Conservation (phyloP, 2,329 filamentous ascomycete genomes). For the Apiospora arundinis region DNA sequence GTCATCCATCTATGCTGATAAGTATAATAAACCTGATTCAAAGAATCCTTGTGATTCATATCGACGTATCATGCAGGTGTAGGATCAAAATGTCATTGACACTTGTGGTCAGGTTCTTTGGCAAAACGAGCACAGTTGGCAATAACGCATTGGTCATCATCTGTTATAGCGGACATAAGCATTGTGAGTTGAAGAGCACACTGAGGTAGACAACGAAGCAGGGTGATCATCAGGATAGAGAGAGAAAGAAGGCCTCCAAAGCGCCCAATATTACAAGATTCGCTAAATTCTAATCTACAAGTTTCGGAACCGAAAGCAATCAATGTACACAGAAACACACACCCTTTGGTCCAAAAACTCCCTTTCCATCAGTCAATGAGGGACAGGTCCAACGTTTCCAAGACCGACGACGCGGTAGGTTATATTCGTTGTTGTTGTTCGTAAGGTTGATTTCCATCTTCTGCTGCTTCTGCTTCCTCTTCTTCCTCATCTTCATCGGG, state of each 20-base stretch:
- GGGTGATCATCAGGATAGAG: neutral
- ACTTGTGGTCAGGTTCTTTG: too few species aligned
- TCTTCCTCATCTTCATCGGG: neutral
- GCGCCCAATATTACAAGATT: slow-evolving; percentile 7
- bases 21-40: too few species aligned
- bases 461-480: neutral
- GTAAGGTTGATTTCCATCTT: slow-evolving; percentile 11
- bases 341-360: neutral
- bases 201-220: neutral
- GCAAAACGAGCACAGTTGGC: too few species aligned
- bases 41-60: neutral
- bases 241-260: neutral
- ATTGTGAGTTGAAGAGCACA: neutral
- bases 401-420: neutral
- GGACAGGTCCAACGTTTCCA: neutral
- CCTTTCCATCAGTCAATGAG: slow-evolving; percentile 18
- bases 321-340: slow-evolving; percentile 9
- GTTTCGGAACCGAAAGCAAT: slow-evolving; percentile 8
- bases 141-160: too few species aligned
- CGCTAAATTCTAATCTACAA: slow-evolving; percentile 19
- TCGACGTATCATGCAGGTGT: too few species aligned
- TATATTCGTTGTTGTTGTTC: neutral
- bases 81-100: too few species aligned
- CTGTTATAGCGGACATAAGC: too few species aligned
- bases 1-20: too few species aligned